A percentile compares a stretch with the other conserved stretches of the same genome.
phyloP scores from a whole-genome alignment of 1,284 basidiomycete genomes.

The Cryptococcus hybrid region DNA sequence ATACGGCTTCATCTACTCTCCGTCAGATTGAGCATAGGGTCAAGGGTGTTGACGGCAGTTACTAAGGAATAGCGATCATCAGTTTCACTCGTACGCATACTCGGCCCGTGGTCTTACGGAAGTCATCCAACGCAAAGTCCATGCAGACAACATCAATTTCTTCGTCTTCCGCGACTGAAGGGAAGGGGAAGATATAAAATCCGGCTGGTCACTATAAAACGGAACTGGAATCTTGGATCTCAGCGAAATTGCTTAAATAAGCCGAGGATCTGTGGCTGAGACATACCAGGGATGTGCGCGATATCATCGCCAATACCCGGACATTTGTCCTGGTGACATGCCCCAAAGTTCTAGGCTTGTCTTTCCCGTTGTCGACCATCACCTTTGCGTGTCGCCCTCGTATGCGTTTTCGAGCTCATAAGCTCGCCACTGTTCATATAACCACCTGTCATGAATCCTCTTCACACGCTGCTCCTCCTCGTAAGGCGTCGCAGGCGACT shows the following conservation, averaged over 20 bases:
- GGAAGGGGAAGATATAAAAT: slow-evolving; percentile 42
- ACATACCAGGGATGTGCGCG: slow-evolving; percentile 43
- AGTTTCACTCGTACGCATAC: slow-evolving; percentile 3
- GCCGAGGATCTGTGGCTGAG: not conserved
- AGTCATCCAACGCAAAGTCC: slow-evolving; percentile 49
- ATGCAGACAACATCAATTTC: slow-evolving; percentile 45
- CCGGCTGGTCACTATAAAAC: slow-evolving; percentile 7
- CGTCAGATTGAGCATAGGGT: slow-evolving; percentile 26
- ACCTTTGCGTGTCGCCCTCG: slow-evolving; percentile 1
- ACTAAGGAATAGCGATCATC: slow-evolving; percentile 10
- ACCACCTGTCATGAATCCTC: slow-evolving; percentile 25
- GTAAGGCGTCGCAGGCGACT: not conserved
- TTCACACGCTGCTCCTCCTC: slow-evolving; percentile 31
- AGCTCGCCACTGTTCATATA: slow-evolving; percentile 25
- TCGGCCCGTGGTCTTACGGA: slow-evolving; percentile 18
- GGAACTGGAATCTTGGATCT: not conserved
- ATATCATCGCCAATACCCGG: slow-evolving; percentile 45
- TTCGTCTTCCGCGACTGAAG: slow-evolving; percentile 33
- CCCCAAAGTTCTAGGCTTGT: slow-evolving; percentile 34
- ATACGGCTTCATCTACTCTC: slow-evolving; percentile 38
- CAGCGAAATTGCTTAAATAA: not conserved
- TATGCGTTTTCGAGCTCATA: slow-evolving; percentile 9
- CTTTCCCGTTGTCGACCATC: not conserved
- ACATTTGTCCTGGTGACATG: slow-evolving; percentile 47
- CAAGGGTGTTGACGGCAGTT: slow-evolving; percentile 38